Base-by-base conservation (phyloP, 2,329 filamentous ascomycete genomes). In the Aspergillus ochraceus region DNA sequence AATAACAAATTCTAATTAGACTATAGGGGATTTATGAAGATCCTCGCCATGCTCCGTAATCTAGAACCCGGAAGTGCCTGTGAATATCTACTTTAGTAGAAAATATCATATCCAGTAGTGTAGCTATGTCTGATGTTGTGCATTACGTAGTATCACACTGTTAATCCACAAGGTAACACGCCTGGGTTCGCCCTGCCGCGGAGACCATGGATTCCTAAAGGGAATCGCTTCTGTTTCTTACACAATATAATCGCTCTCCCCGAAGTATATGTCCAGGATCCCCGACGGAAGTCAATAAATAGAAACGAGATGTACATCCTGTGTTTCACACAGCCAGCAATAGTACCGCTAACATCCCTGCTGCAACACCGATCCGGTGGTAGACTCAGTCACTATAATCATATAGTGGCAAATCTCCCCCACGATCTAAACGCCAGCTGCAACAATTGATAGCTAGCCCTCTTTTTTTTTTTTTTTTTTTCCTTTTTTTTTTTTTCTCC, bases 381-480 rank as follows among this genome's bases (percentile, higher is more conserved):
- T 55, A 58, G 53, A 66, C 49, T 49, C 47, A 49, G 52, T 52
- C 51, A 60, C 54, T 62, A 61, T 60, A 49, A 19, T n/a, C 55
- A 47, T 53, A 58, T 66, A 67, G 65, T 66, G 64, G 65, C 58
- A 64, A 66, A 65, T 62, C 62, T 58, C 54, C 65, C 65, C 68
- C 69, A 70, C 68, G 68, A 71, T 69, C 64, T 64, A 62, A 66
- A 62, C 59, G 59, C 56, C 59, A 57, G 60, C 60, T 52, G 53
- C 57, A 24, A 46, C 51, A 55, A 39, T 52, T 56, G 47, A 53
- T 49, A 58, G 53, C 50, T 20, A 55, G 47, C 42, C 59, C 36
- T 56, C 55, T 58, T 58, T 39, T 58, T 51, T 62, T 60, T 56
- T 49, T 55, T 60, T 50, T 55, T 52, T 42, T 57, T 50, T 54